Evolutionary conservation across 2,329 filamentous ascomycete genomes (phyloP), one percentile per base, ranked within the genome.

Genomic region (Lasiodiplodia gonubiensis): DNA sequence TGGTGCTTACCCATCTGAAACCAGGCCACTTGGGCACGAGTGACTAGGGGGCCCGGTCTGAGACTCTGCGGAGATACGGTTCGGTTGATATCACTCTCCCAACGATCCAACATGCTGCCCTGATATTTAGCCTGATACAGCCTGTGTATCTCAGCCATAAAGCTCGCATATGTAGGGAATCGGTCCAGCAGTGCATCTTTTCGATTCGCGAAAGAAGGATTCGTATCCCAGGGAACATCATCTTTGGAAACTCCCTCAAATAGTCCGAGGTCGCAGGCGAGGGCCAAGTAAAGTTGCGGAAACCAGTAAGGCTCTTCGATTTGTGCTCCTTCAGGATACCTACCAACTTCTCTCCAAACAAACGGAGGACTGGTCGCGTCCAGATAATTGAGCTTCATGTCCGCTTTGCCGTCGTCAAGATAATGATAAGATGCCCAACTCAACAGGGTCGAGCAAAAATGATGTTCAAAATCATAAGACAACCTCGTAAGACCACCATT

Each of bases 241-340:
- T 18, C 33, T 18, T 25, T 25, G 4, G 49, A 39, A 12, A 39
- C 6, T 11, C 39, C 53, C 39, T 39, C n/a, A 11, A 55, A 18
- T 8, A 35, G 33, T 25, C 51, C 63, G 12, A 55, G 49, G 18
- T 39, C 27, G 23, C 27, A 39, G 16, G 63, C 46, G 27, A 54
- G 51, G 11, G 63, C 63, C 33, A 65, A 27, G 42, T 54, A 54
- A 2, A 65, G n/a, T 30, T 53, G 49, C 23, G 37, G 49, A 65
- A 21, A 33, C n/a, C 30, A 54, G 37, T 51, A 12, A 3, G 48
- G 18, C n/a, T 37, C 27, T 4, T 42, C 35, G 12, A 42, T 14
- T 51, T 54, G 27, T 6, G 4, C 16, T 54, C 2, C 25, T 18
- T 42, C 42, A 30, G 33, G 33, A 55, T 54, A 53, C n/a, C 21